phyloP scores from a whole-genome alignment of 306 rosid genomes.

The Rubus idaeus region DNA sequence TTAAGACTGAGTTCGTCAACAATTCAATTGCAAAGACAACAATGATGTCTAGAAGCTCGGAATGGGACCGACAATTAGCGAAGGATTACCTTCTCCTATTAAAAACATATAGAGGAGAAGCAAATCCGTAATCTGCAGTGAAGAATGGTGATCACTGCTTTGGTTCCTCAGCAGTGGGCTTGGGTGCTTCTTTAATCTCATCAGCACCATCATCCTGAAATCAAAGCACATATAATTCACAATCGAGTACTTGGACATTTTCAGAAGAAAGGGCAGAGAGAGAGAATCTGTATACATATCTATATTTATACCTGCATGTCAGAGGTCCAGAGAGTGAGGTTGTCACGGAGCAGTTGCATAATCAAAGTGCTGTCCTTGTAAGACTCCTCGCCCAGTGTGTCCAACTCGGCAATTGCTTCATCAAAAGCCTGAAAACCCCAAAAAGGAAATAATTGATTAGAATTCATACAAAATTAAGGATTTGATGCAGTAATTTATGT shows the following conservation, averaged over 20 bases:
- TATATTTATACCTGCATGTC: slow-evolving; percentile 80
- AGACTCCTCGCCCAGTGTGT: slow-evolving; percentile 94
- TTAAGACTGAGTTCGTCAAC: slow-evolving; percentile 49
- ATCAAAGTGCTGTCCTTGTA: slow-evolving; percentile 99
- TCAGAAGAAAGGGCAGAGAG: not conserved
- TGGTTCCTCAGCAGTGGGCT: slow-evolving; percentile 48
- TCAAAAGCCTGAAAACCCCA: slow-evolving; percentile 73
- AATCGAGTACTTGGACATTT: not conserved
- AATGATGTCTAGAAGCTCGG: slow-evolving; percentile 56
- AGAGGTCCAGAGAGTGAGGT: slow-evolving; percentile 98
- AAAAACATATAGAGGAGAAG: slow-evolving; percentile 81
- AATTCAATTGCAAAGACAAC: slow-evolving; percentile 57
- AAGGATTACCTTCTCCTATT: slow-evolving; percentile 64
- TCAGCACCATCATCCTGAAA: slow-evolving; percentile 93
- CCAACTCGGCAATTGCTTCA: slow-evolving; percentile 98
- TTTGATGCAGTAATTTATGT: not conserved
- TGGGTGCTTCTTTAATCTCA: slow-evolving; percentile 88
- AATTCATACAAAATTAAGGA: not conserved
- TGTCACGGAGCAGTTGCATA: slow-evolving; percentile 99
- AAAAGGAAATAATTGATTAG: not conserved
- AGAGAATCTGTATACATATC: not conserved
- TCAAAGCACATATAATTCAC: not conserved
- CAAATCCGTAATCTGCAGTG: slow-evolving; percentile 44
- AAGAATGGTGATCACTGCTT: slow-evolving; percentile 52
- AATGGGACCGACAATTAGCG: slow-evolving; percentile 44